phyloP scores from a whole-genome alignment of 441 rosid genomes.

The Flueggea neowawraea region DNA sequence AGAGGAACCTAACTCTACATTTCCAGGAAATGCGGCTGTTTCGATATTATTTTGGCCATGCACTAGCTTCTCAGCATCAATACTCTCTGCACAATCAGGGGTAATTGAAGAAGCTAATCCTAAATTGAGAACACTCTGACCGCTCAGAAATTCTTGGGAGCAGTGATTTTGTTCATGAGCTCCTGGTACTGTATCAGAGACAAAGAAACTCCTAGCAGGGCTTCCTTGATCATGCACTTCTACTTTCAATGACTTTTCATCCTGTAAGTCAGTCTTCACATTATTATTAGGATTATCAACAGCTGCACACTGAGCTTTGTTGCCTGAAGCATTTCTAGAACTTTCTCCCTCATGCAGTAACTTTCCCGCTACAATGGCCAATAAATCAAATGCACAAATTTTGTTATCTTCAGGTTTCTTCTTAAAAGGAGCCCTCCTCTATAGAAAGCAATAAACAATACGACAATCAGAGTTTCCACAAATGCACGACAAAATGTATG shows the following conservation, averaged over 20 bases:
- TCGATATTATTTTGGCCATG: constrained; percentile 40
- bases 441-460: constrained; percentile 13
- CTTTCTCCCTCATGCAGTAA: constrained; percentile 38
- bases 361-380: constrained; percentile 77
- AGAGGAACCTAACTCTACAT: constrained; percentile 29
- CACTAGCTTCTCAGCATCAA: constrained; percentile 32
- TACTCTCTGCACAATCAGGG: constrained; percentile 39
- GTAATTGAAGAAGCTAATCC: constrained; percentile 42
- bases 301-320: constrained; percentile 27
- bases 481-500: constrained; percentile 5
- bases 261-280: constrained; percentile 21
- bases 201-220: constrained; percentile 18
- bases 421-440: constrained; percentile 59
- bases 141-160: constrained; percentile 28
- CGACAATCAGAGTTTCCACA: constrained; percentile 6
- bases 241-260: constrained; percentile 14
- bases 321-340: constrained; percentile 19
- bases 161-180: constrained; percentile 27
- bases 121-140: constrained; percentile 31
- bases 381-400: constrained; percentile 61
- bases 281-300: constrained; percentile 12
- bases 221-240: constrained; percentile 26
- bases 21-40: constrained; percentile 34
- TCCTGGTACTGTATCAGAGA: constrained; percentile 31
- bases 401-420: constrained; percentile 42